These are phyloP conservation scores for Penicillium hesseltinei DNA, from an alignment of 2,329 filamentous ascomycete species.

Conservation along the genomic window DNA sequence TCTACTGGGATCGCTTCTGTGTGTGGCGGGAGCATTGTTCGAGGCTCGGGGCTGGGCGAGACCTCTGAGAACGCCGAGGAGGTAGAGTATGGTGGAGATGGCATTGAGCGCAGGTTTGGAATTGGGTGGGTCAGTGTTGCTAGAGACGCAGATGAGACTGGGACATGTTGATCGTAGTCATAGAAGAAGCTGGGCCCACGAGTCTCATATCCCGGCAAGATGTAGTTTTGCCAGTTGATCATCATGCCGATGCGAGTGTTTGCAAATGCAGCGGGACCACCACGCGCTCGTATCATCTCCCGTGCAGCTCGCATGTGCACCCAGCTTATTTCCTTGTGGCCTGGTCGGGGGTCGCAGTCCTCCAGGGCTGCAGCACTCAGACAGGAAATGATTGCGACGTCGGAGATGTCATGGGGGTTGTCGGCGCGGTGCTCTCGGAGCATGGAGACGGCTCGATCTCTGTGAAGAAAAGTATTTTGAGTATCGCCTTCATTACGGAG, in stretches of 20 bases:
- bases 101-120: constrained; percentile 15
- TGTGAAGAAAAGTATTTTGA: constrained; percentile 31
- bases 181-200: constrained; percentile 37
- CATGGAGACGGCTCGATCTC: constrained; percentile 34
- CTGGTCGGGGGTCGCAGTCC: constrained; percentile 41
- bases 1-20: constrained; percentile 21
- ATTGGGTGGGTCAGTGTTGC: constrained; percentile 1
- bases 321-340: constrained; percentile 39
- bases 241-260: constrained; percentile 41
- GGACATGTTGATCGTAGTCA: constrained; percentile 23
- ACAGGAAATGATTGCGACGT: constrained; percentile 41
- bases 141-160: constrained; percentile 4
- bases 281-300: constrained; percentile 39
- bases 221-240: constrained; percentile 46
- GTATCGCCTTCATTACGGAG: constrained; percentile 35
- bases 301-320: constrained; percentile 42
- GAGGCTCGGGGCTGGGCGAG: constrained; percentile 5
- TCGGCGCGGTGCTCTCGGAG: constrained; percentile 34
- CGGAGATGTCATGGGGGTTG: constrained; percentile 35
- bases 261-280: constrained; percentile 37
- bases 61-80: constrained; percentile 15
- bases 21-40: neutral
- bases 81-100: constrained; percentile 24
- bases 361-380: constrained; percentile 42
- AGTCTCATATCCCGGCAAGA: constrained; percentile 40